Evolutionary conservation across 2,329 filamentous ascomycete genomes (phyloP).

Genomic region (Fusarium tuaranense): DNA sequence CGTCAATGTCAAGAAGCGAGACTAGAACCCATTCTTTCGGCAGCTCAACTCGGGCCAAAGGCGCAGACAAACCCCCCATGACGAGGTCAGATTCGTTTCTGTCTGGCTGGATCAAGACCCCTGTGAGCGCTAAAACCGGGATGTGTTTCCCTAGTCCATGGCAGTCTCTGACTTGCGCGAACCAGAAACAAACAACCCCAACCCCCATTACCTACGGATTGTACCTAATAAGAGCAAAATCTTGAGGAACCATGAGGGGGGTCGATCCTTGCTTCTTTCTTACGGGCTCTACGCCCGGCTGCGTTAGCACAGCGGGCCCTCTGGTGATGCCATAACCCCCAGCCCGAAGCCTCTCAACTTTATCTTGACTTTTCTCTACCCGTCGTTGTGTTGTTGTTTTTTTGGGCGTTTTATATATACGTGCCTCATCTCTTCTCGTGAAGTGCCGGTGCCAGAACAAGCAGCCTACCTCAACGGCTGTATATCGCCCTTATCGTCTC

Average conservation of each 20-base stretch:
- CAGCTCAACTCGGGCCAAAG: not conserved
- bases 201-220: constrained; percentile 18
- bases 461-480: not conserved
- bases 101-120: not conserved
- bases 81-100: not conserved
- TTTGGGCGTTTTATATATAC: constrained; percentile 22
- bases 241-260: constrained; percentile 27
- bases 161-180: constrained; percentile 11
- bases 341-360: constrained; percentile 28
- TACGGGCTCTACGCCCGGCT: constrained; percentile 30
- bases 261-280: constrained; percentile 38
- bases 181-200: not conserved
- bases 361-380: constrained; percentile 34
- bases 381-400: not conserved
- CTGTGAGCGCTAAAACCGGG: constrained; percentile 9
- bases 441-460: not conserved
- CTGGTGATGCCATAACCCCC: constrained; percentile 40
- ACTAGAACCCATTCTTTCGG: not conserved
- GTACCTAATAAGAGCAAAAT: constrained; percentile 25
- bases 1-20: not conserved
- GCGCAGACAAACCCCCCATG: not conserved
- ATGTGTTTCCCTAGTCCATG: constrained; percentile 8
- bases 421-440: not conserved
- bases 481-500: not conserved
- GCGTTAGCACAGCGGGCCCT: constrained; percentile 42